Evolutionary conservation across 176 grass and related monocot genomes (phyloP).

Genomic region (Musa troglodytarum): DNA sequence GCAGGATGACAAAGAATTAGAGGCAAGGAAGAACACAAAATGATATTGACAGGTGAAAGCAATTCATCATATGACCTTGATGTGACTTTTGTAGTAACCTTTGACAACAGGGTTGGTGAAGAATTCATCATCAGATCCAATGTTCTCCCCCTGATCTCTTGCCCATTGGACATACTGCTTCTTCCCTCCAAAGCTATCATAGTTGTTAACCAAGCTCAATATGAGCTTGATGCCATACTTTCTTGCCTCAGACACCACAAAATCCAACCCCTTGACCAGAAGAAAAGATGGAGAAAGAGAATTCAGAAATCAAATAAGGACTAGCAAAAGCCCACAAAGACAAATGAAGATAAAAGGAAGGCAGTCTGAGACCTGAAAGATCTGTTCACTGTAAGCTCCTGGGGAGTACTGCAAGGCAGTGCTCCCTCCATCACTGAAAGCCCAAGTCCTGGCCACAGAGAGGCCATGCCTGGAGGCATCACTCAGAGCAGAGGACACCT

Average conservation of each 20-base stretch:
- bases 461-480: conserved; percentile 62
- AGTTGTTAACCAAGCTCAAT: conserved; percentile 82
- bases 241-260: conserved; percentile 70
- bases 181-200: conserved; percentile 76
- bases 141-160: conserved; percentile 57
- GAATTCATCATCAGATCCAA: conserved; percentile 80
- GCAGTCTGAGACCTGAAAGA: conserved; percentile 47
- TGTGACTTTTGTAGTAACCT: conserved; percentile 79
- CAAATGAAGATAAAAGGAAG: neutral
- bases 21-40: too few species aligned
- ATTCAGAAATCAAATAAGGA: too few species aligned
- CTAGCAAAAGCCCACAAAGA: neutral
- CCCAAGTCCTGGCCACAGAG: conserved; percentile 82
- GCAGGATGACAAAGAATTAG: too few species aligned
- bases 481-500: conserved; percentile 40
- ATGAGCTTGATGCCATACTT: conserved; percentile 65
- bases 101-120: conserved; percentile 79
- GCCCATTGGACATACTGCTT: conserved; percentile 97
- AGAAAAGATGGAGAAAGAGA: neutral
- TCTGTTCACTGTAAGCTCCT: conserved; percentile 80
- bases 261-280: conserved; percentile 66
- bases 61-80: conserved; percentile 39
- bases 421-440: conserved; percentile 72
- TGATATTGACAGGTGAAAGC: too few species aligned
- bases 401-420: conserved; percentile 59